A percentile compares a stretch with the other conserved stretches of the same genome.
These are phyloP conservation scores for Kodamaea neixiangensis DNA, from an alignment of 805 yeast genomes.

Conservation along the genomic window DNA sequence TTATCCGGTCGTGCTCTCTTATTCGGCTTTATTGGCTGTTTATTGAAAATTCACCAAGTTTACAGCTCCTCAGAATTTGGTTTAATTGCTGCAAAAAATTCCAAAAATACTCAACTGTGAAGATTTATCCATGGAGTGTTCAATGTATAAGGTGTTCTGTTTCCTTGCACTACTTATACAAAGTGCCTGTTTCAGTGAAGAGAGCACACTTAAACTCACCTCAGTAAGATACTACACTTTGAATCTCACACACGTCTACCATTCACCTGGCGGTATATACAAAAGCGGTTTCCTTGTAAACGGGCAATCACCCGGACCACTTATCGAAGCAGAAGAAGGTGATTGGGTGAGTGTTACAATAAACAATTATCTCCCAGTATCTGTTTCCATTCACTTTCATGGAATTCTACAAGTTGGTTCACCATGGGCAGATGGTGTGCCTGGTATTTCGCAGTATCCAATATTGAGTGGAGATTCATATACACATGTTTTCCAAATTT, in stretches of 20 bases:
- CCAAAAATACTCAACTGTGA: not conserved
- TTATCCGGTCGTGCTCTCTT: no score
- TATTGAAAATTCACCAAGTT: no score
- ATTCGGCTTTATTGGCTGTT: no score
- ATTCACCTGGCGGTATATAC: conserved; percentile 34
- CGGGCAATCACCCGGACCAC: conserved; percentile 54
- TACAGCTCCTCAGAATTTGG: no score
- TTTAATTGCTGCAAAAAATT: not conserved
- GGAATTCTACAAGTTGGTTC: conserved; percentile 51
- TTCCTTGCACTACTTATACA: not conserved
- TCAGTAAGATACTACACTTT: conserved; percentile 6
- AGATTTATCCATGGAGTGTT: not conserved
- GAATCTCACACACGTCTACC: conserved; percentile 9
- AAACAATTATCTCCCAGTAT: conserved; percentile 37
- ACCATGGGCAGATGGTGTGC: conserved; percentile 52
- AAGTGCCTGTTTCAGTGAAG: not conserved
- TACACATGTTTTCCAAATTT: conserved; percentile 42
- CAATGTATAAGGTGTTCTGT: not conserved
- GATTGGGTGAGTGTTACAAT: conserved; percentile 37
- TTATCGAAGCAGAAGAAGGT: conserved; percentile 37
- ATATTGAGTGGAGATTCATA: conserved; percentile 45
- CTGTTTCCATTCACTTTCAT: conserved; percentile 54
- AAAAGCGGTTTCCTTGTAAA: conserved; percentile 39
- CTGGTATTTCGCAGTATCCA: conserved; percentile 52
- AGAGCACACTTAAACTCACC: not conserved